Evolutionary conservation across 345 rosid genomes (phyloP).

Genomic region (Lepidium africanum): DNA sequence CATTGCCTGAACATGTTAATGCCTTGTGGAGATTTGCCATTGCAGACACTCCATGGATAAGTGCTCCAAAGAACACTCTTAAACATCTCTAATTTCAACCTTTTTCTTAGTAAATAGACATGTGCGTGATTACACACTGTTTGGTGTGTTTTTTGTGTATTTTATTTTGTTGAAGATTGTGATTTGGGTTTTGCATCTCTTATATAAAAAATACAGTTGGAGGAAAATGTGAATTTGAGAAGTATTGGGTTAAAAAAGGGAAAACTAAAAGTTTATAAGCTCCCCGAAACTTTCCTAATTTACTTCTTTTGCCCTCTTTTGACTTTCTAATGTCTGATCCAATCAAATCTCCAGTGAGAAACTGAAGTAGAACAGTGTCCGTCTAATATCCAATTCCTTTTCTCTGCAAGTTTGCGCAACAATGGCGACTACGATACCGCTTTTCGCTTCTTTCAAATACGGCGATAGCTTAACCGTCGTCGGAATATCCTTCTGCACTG

Average conservation of each 20-base stretch:
- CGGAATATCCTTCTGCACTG: constrained; percentile 88
- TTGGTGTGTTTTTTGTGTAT: not conserved
- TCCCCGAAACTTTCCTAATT: not conserved
- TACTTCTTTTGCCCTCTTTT: not conserved
- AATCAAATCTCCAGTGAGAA: not conserved
- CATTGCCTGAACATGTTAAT: constrained; percentile 62
- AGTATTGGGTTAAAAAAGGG: not conserved
- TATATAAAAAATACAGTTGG: not conserved
- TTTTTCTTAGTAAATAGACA: not conserved
- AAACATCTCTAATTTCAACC: constrained; percentile 33
- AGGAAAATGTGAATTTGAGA: not conserved
- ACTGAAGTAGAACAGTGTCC: not conserved
- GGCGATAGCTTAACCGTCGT: constrained; percentile 84
- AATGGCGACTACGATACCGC: constrained; percentile 38
- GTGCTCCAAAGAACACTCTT: constrained; percentile 88
- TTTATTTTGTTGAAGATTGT: not conserved
- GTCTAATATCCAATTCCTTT: not conserved
- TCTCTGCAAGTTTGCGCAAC: not conserved
- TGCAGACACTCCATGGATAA: constrained; percentile 78
- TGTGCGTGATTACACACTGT: not conserved
- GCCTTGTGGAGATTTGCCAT: constrained; percentile 94
- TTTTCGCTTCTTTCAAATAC: constrained; percentile 60
- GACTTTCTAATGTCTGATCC: constrained; percentile 4
- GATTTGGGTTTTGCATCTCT: not conserved
- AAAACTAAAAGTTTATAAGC: not conserved